phyloP scores from a whole-genome alignment of 1,284 basidiomycete species.

The Sanghuangporus sanghuang region DNA sequence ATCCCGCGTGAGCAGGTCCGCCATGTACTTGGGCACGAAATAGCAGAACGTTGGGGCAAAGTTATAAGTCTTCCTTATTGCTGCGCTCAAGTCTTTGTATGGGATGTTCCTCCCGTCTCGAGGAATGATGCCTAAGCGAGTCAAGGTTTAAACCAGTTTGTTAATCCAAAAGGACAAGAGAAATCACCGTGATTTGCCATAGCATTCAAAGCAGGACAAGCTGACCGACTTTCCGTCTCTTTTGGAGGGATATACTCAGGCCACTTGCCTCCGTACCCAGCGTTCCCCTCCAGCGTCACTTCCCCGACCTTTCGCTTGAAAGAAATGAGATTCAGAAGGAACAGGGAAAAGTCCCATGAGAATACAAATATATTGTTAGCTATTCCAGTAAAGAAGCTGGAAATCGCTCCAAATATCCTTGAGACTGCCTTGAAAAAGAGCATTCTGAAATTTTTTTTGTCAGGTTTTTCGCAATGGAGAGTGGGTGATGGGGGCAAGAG shows the following conservation, averaged over 20 bases:
- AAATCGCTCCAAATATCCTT: constrained; percentile 11
- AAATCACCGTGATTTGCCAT: constrained; percentile 68
- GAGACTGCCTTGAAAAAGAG: constrained; percentile 8
- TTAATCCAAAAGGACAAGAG: background rate
- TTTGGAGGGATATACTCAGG: constrained; percentile 54
- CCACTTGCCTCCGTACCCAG: constrained; percentile 64
- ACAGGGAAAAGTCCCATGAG: constrained; percentile 50
- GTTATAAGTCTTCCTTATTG: constrained; percentile 56
- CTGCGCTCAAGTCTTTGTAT: constrained; percentile 49
- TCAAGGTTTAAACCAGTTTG: background rate
- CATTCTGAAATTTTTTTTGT: background rate
- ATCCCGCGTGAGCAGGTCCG: constrained; percentile 48
- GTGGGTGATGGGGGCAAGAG: background rate
- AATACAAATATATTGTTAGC: constrained; percentile 22
- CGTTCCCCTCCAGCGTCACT: constrained; percentile 51
- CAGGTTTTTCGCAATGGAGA: background rate
- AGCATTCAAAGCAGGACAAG: constrained; percentile 69
- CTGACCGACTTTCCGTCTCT: constrained; percentile 59
- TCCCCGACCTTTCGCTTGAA: constrained; percentile 43
- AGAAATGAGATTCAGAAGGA: constrained; percentile 48
- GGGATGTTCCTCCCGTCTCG: constrained; percentile 61
- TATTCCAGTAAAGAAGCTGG: constrained; percentile 8
- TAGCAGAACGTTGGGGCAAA: constrained; percentile 62
- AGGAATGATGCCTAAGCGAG: constrained; percentile 54
- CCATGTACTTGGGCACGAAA: constrained; percentile 55